Base-by-base conservation (phyloP, 208 protist genomes). In the Acanthamoeba healyi region DNA sequence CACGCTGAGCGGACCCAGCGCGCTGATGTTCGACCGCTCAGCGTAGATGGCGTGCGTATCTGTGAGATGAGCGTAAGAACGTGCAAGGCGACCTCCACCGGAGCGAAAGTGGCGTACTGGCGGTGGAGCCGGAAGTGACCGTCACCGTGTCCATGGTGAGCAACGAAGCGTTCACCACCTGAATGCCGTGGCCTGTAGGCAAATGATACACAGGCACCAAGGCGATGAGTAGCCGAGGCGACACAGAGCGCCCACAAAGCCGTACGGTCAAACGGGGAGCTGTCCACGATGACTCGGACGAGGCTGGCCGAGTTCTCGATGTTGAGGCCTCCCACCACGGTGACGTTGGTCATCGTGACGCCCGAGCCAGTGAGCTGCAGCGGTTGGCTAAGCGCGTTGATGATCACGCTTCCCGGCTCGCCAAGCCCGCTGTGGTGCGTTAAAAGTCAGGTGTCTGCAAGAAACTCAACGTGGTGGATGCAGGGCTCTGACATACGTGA, bases 331-430 rank as follows among this genome's bases (percentile, higher is more conserved):
- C 65, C 65, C 2, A 74, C 34, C 1, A 74, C 65, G 12, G 65
- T 74, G 65, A 74, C 34, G 34, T 74, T 74, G 65, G 65, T 74
- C 65, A 74, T 36, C 34, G 34, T 44, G 65, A 74, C 19, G 34
- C 22, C 65, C 4, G 15, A 2, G 24, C 65, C 65, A 0, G n/a
- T 44, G 1, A 74, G 36, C 36, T n/a, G 29, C 65, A 74, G 34
- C 10, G 65, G 10, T 15, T 42, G 65, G 4, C n/a, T 7, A 0
- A 32, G 7, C 34, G 65, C 34, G 17, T 74, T 74, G 0, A 74
- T 44, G 4, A 74, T 34, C 1, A 74, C 17, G 65, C 36, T 42
- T 1, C 36, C 36, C 36, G 65, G 65, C 34, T 74, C 65, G 29
- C 65, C 65, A 29, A 74, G 6, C 1, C 65, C 65, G 1, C 65